Evolutionary conservation across 179 eudicot genomes (phyloP).

Genomic region (Actinidia chinensis): DNA sequence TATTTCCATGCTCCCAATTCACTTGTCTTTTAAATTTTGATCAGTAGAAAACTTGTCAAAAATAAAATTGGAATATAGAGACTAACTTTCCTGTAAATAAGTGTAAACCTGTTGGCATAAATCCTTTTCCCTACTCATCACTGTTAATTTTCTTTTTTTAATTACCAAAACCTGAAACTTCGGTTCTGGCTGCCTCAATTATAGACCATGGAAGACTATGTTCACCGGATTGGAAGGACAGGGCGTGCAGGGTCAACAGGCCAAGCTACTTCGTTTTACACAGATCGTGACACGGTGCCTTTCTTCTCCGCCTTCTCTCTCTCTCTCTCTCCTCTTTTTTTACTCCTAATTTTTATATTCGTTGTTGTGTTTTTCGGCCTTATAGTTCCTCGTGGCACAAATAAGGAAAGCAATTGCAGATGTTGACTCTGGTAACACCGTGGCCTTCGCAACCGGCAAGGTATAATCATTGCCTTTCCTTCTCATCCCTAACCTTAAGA

Average conservation of each 20-base stretch:
- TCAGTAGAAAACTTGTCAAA: not conserved
- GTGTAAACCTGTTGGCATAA: not conserved
- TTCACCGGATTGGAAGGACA: constrained; percentile 61
- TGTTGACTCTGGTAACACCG: constrained; percentile 46
- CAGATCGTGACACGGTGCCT: constrained; percentile 49
- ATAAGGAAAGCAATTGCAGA: constrained; percentile 52
- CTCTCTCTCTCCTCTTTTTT: not conserved
- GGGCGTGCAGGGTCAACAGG: constrained; percentile 65
- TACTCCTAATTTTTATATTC: not conserved
- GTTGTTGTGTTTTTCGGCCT: constrained; percentile 4
- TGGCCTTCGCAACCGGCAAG: constrained; percentile 54
- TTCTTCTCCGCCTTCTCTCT: constrained; percentile 3
- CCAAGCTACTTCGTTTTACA: constrained; percentile 50
- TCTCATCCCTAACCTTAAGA: not conserved
- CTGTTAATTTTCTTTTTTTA: constrained; percentile 7
- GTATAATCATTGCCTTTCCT: constrained; percentile 20
- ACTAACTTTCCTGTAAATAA: not conserved
- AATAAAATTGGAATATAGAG: not conserved
- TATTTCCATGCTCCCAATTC: not conserved
- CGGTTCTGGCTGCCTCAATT: constrained; percentile 21
- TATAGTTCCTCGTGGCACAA: constrained; percentile 53
- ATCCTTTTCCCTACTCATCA: not conserved
- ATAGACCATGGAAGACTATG: constrained; percentile 58
- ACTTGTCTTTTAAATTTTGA: not conserved
- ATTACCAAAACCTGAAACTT: not conserved